These are phyloP conservation scores for Mrakia gelida DNA, from an alignment of 768 basidiomycete species.

Conservation along the genomic window DNA sequence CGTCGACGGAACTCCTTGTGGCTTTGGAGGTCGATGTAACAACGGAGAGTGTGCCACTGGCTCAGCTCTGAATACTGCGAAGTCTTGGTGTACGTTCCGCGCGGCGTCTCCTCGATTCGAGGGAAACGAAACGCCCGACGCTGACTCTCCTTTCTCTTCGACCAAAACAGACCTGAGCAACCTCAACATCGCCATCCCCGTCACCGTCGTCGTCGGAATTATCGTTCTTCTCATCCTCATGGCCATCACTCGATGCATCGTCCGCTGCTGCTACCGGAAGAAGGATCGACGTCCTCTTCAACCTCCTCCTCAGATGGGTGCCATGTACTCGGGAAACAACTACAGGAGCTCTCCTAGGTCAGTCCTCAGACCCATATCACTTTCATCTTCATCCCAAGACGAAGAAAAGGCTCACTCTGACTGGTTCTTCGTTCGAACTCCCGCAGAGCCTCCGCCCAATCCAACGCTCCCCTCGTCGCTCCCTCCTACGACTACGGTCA, in stretches of 20 bases:
- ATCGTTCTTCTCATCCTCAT: conserved; percentile 59
- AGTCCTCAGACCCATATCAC: neutral
- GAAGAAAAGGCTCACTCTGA: neutral
- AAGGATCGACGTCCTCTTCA: neutral
- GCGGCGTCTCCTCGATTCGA: neutral
- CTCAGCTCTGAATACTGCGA: conserved; percentile 57
- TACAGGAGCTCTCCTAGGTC: neutral
- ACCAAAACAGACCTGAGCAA: neutral
- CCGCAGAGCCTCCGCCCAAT: neutral
- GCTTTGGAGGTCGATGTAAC: conserved; percentile 67
- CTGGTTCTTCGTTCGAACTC: neutral
- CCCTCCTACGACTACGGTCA: neutral
- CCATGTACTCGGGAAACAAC: neutral
- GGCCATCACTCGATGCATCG: conserved; percentile 40
- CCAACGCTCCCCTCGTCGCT: neutral
- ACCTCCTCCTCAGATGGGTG: neutral
- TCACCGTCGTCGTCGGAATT: conserved; percentile 52
- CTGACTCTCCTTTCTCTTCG: neutral
- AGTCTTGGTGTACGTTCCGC: conserved; percentile 40
- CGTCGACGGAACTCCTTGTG: conserved; percentile 78
- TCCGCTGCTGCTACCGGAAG: conserved; percentile 11
- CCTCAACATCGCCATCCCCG: conserved; percentile 22
- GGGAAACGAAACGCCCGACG: too few species aligned
- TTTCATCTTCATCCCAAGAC: too few species aligned
- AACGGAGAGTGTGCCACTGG: conserved; percentile 61